Evolutionary conservation across 2,329 filamentous ascomycete genomes (phyloP).

Genomic region (Venturia asperata): DNA sequence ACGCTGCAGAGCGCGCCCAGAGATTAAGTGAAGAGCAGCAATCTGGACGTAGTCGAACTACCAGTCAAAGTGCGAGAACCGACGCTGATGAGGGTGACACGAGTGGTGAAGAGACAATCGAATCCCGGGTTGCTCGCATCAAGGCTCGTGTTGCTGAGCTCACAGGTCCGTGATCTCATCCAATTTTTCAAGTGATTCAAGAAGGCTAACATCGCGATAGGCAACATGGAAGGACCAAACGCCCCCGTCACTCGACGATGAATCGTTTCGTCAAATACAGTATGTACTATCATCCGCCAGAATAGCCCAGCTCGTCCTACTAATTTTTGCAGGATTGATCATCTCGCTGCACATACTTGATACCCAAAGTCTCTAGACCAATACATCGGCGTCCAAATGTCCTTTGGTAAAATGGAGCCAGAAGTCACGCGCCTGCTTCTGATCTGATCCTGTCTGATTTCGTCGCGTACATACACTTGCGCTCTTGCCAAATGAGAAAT

Average conservation of each 20-base stretch:
- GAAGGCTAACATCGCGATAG: conserved; percentile 4
- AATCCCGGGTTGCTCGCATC: conserved; percentile 93
- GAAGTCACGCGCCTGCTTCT: background rate
- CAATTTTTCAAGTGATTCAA: background rate
- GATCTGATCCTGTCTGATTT: background rate
- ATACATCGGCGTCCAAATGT: conserved; percentile 11
- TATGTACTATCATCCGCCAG: background rate
- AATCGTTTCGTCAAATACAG: background rate
- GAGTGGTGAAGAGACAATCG: conserved; percentile 95
- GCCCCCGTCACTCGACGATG: background rate
- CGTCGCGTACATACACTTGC: background rate
- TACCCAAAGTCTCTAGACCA: conserved; percentile 12
- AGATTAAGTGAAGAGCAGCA: conserved; percentile 56
- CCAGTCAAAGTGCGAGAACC: conserved; percentile 42
- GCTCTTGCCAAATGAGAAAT: background rate
- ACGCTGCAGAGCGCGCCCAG: conserved; percentile 71
- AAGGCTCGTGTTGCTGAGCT: conserved; percentile 94
- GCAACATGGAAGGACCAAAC: conserved; percentile 14
- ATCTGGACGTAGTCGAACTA: conserved; percentile 43
- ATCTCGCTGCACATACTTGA: conserved; percentile 7
- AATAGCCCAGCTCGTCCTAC: background rate
- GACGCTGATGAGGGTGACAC: conserved; percentile 74
- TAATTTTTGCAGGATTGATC: background rate
- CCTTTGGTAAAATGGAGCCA: background rate
- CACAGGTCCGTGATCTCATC: conserved; percentile 50